phyloP scores from a whole-genome alignment of 345 rosid species.

The Chamaenerion angustifolium region DNA sequence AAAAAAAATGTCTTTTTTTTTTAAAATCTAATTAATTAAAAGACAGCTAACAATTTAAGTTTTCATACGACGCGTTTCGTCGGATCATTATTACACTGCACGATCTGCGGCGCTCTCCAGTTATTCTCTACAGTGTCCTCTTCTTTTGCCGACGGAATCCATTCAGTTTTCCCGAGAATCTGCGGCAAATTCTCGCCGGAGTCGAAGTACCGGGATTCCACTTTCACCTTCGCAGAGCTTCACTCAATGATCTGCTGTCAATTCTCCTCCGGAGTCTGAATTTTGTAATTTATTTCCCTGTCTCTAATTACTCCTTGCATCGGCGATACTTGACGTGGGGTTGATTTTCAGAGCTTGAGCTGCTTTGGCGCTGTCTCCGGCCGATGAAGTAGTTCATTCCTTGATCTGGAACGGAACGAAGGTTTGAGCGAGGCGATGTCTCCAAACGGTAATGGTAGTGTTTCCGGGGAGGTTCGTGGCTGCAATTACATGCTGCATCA shows the following conservation, averaged over 20 bases:
- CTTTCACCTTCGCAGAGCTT: background rate
- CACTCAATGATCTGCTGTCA: background rate
- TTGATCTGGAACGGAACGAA: constrained; percentile 4
- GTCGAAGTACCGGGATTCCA: background rate
- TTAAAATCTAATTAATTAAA: too few relatives aligned
- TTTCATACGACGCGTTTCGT: constrained; percentile 1
- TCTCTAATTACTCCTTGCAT: too few relatives aligned
- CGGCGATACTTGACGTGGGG: background rate
- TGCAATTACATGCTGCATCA: constrained; percentile 35
- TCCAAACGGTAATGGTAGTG: constrained; percentile 15
- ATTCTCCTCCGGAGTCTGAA: background rate
- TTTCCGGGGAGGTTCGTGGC: constrained; percentile 6
- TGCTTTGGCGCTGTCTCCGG: background rate
- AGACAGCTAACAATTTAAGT: too few relatives aligned
- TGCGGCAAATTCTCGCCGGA: background rate
- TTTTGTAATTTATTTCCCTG: background rate
- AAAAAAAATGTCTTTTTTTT: too few relatives aligned
- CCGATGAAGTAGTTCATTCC: background rate
- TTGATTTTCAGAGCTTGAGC: constrained; percentile 2
- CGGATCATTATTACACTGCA: constrained; percentile 3
- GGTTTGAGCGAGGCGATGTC: constrained; percentile 15
- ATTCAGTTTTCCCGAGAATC: background rate
- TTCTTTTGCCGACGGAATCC: constrained; percentile 1
- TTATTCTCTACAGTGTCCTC: background rate
- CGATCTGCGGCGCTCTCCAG: background rate